These are phyloP conservation scores for Botrytis fragariae DNA, from an alignment of 2,329 filamentous ascomycete species.

Conservation along the genomic window DNA sequence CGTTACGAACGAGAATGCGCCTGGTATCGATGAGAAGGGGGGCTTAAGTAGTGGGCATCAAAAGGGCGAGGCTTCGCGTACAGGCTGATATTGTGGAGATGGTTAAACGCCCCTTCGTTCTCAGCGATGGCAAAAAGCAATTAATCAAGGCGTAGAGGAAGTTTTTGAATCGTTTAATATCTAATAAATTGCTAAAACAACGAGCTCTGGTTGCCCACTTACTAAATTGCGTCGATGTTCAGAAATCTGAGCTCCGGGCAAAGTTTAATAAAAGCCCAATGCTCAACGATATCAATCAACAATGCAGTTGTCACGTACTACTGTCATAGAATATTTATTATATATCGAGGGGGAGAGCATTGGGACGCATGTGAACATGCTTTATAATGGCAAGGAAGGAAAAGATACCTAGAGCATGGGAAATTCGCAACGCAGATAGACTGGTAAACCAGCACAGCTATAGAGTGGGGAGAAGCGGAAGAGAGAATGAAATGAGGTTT, in stretches of 20 bases:
- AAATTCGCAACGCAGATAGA: not conserved
- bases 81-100: not conserved
- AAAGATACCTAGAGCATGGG: not conserved
- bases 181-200: not conserved
- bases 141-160: not conserved
- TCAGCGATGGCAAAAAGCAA: not conserved
- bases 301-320: not conserved
- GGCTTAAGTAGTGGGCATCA: slow-evolving; percentile 1
- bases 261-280: not conserved
- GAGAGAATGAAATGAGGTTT: not conserved
- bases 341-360: too few relatives aligned
- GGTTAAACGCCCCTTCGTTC: not conserved
- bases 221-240: not conserved
- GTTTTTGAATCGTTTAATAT: not conserved
- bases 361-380: not conserved
- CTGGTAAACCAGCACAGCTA: not conserved
- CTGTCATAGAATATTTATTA: not conserved
- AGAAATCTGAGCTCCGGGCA: not conserved
- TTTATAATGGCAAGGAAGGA: not conserved
- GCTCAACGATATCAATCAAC: too few relatives aligned
- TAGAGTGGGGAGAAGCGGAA: not conserved
- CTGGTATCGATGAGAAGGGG: slow-evolving; percentile 38
- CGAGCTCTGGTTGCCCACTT: not conserved
- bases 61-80: slow-evolving; percentile 1
- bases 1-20: slow-evolving; percentile 59